These are phyloP conservation scores for Rachicladosporium sp. DNA, from an alignment of 2,329 filamentous ascomycete species.

Conservation along the genomic window DNA sequence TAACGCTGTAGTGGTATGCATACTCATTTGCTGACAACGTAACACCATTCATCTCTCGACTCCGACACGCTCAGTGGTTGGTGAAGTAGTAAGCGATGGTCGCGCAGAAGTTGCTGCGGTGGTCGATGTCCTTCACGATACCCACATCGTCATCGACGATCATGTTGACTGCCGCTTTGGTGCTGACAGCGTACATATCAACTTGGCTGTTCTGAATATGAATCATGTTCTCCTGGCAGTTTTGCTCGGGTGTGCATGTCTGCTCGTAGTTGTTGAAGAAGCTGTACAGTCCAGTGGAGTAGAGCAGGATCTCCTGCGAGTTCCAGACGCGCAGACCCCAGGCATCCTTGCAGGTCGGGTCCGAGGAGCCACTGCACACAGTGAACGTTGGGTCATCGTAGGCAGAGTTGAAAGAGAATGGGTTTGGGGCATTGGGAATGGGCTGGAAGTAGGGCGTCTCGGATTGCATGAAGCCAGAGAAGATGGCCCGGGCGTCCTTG, in stretches of 20 bases:
- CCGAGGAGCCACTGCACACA: constrained; percentile 17
- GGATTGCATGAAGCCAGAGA: constrained; percentile 39
- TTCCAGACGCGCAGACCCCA: constrained; percentile 33
- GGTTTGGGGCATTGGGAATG: constrained; percentile 45
- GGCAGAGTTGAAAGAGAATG: constrained; percentile 38
- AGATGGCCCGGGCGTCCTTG: constrained; percentile 37
- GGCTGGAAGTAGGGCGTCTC: constrained; percentile 41
- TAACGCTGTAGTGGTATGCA: too few relatives aligned
- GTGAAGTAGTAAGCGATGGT: constrained; percentile 28
- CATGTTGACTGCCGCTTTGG: constrained; percentile 40
- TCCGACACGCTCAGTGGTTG: constrained; percentile 1
- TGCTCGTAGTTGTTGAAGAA: constrained; percentile 50
- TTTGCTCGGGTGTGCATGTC: constrained; percentile 32
- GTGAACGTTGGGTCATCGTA: constrained; percentile 33
- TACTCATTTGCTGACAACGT: too few relatives aligned
- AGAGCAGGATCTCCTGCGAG: constrained; percentile 31
- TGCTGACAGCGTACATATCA: constrained; percentile 35
- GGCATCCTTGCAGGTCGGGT: constrained; percentile 26
- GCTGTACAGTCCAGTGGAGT: constrained; percentile 41
- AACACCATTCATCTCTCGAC: too few relatives aligned
- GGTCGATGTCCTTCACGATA: constrained; percentile 29
- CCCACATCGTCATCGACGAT: constrained; percentile 27
- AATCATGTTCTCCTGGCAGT: constrained; percentile 42
- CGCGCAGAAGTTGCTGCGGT: constrained; percentile 37
- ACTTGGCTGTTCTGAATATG: constrained; percentile 31